These are phyloP conservation scores for Borealophlyctis nickersoniae DNA, from an alignment of 192 early-diverging fungal species.

Conservation along the genomic window DNA sequence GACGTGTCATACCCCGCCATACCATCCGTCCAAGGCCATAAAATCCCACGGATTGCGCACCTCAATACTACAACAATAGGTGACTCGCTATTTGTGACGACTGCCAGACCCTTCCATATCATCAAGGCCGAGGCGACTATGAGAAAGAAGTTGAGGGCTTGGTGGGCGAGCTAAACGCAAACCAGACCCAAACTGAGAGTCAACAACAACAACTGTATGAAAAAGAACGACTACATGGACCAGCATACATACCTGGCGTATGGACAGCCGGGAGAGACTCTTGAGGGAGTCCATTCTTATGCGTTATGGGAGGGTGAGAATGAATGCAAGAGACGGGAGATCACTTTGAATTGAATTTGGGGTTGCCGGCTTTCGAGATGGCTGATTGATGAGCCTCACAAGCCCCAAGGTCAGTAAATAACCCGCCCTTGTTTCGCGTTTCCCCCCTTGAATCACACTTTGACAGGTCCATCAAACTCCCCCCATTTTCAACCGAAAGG, in stretches of 20 bases:
- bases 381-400: too few species aligned
- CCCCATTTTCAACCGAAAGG: too few species aligned
- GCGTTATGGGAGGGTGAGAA: too few species aligned
- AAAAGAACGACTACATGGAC: too few species aligned
- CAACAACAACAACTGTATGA: background rate
- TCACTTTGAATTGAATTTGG: too few species aligned
- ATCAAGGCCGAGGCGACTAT: constrained; percentile 87
- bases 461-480: too few species aligned
- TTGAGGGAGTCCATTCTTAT: constrained; percentile 3
- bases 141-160: constrained; percentile 82
- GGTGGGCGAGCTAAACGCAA: constrained; percentile 35
- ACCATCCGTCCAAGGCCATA: background rate
- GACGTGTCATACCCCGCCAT: background rate
- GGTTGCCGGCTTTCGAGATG: too few species aligned
- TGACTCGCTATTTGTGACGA: constrained; percentile 83
- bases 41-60: constrained; percentile 38
- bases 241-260: constrained; percentile 4
- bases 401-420: too few species aligned
- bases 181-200: background rate
- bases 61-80: constrained; percentile 94
- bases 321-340: too few species aligned
- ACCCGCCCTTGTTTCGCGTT: too few species aligned
- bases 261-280: background rate
- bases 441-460: too few species aligned
- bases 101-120: constrained; percentile 88